Conservation (phyloP, 2,329 filamentous ascomycete genomes). For the Microsporum ferrugineum region DNA sequence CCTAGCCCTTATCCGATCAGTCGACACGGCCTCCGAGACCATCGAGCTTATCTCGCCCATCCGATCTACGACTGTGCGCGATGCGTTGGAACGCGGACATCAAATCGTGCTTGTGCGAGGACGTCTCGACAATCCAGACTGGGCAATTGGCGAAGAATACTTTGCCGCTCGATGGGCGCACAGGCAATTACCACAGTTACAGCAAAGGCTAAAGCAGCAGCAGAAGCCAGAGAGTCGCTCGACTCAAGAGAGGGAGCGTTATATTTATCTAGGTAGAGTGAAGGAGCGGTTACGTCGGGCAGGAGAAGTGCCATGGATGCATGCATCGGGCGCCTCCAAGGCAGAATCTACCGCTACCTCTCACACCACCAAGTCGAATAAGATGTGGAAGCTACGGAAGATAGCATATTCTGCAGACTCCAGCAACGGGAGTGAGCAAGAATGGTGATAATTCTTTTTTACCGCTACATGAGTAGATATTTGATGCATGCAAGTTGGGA, state of each 20-base stretch:
- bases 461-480: not conserved
- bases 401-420: slow-evolving; percentile 23
- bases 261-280: slow-evolving; percentile 15
- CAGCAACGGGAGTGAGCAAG: slow-evolving; percentile 27
- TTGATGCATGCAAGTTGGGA: not conserved
- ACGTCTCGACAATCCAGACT: slow-evolving; percentile 34
- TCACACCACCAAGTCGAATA: not conserved
- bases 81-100: slow-evolving; percentile 23
- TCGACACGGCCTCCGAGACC: slow-evolving; percentile 29
- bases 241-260: not conserved
- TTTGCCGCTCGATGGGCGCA: slow-evolving; percentile 30
- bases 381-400: slow-evolving; percentile 31
- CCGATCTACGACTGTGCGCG: slow-evolving; percentile 20
- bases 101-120: slow-evolving; percentile 41
- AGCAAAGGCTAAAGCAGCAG: slow-evolving; percentile 13
- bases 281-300: slow-evolving; percentile 27
- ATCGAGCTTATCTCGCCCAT: slow-evolving; percentile 42
- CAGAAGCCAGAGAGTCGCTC: slow-evolving; percentile 7
- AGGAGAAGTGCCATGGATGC: slow-evolving; percentile 33
- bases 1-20: slow-evolving; percentile 37
- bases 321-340: slow-evolving; percentile 7
- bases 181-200: slow-evolving; percentile 20
- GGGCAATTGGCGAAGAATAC: slow-evolving; percentile 36
- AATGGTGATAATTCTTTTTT: not conserved
- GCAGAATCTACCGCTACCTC: not conserved